These are phyloP conservation scores for Rhizoclosmatium sp. DNA, from an alignment of 192 early-diverging fungal genomes.

Conservation along the genomic window DNA sequence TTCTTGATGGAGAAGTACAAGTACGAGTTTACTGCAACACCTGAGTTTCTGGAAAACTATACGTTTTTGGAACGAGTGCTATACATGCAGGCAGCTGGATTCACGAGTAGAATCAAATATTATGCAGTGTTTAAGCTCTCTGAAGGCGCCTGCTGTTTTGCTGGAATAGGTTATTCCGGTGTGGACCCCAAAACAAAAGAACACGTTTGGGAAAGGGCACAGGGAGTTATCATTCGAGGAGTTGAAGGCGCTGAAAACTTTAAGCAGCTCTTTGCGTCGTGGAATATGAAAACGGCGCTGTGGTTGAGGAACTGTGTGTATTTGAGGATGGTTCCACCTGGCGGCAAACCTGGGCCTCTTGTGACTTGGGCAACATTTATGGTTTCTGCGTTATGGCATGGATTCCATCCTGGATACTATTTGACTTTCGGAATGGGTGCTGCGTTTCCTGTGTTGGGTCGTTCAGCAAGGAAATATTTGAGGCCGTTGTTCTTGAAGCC, in stretches of 20 bases:
- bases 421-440: conserved; percentile 58
- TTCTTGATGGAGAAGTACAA: conserved; percentile 3
- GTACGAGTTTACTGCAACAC: conserved; percentile 10
- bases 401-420: conserved; percentile 81
- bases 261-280: conserved; percentile 77
- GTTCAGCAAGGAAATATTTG: conserved; percentile 65
- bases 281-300: conserved; percentile 90
- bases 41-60: conserved; percentile 13
- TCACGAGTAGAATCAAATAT: conserved; percentile 77
- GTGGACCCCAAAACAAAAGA: conserved; percentile 58
- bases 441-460: conserved; percentile 60
- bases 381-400: conserved; percentile 94
- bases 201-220: conserved; percentile 71
- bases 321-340: conserved; percentile 62
- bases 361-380: conserved; percentile 80
- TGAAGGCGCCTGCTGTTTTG: conserved; percentile 82
- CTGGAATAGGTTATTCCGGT: conserved; percentile 86
- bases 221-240: conserved; percentile 78
- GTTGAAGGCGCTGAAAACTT: conserved; percentile 78
- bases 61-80: conserved; percentile 47
- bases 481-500: conserved; percentile 65
- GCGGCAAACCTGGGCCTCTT: conserved; percentile 56
- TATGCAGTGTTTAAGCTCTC: conserved; percentile 91
- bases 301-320: conserved; percentile 93
- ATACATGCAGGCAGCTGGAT: conserved; percentile 67